Conservation (phyloP, 2,329 filamentous ascomycete genomes). For the Dothideomycetes sp. region DNA sequence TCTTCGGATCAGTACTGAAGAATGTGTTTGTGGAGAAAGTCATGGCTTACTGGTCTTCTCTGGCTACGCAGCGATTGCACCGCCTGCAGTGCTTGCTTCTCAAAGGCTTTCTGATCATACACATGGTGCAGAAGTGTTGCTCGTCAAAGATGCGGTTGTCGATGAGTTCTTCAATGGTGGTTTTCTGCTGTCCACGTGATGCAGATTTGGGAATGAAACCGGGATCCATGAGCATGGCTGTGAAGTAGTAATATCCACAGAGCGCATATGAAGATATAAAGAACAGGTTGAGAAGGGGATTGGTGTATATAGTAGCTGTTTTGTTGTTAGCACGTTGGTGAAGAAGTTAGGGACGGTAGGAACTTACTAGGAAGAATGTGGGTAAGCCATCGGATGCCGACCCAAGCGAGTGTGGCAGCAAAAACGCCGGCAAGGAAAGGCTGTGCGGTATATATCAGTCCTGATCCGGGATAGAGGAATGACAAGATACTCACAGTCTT, state of each 20-base stretch:
- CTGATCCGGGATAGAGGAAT: too few relatives aligned
- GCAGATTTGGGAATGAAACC: constrained; percentile 87
- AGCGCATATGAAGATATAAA: constrained; percentile 58
- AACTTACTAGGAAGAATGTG: constrained; percentile 58
- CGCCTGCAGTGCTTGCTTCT: constrained; percentile 92
- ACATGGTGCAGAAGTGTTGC: constrained; percentile 83
- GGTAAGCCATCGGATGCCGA: constrained; percentile 66
- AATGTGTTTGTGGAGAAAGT: too few relatives aligned
- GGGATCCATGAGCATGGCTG: constrained; percentile 79
- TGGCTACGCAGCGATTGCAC: constrained; percentile 86
- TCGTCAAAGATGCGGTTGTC: constrained; percentile 85
- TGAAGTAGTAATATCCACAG: constrained; percentile 77
- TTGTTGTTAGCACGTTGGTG: constrained; percentile 23
- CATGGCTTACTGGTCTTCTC: constrained; percentile 98
- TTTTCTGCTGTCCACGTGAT: constrained; percentile 82
- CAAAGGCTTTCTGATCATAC: constrained; percentile 87
- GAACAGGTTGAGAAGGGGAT: constrained; percentile 67
- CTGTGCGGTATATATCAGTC: constrained; percentile 32
- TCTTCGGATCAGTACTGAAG: too few relatives aligned
- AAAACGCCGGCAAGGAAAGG: constrained; percentile 94
- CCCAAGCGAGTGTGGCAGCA: constrained; percentile 73
- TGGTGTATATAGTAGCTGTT: constrained; percentile 53
- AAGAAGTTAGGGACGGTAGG: background rate
- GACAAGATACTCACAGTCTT: constrained; percentile 58
- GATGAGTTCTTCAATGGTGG: constrained; percentile 79